Percentiles rank a stretch among this genome's conserved stretches.
These are phyloP conservation scores for Arthrinium puccinioides DNA, from an alignment of 2,329 filamentous ascomycete genomes.

Conservation along the genomic window DNA sequence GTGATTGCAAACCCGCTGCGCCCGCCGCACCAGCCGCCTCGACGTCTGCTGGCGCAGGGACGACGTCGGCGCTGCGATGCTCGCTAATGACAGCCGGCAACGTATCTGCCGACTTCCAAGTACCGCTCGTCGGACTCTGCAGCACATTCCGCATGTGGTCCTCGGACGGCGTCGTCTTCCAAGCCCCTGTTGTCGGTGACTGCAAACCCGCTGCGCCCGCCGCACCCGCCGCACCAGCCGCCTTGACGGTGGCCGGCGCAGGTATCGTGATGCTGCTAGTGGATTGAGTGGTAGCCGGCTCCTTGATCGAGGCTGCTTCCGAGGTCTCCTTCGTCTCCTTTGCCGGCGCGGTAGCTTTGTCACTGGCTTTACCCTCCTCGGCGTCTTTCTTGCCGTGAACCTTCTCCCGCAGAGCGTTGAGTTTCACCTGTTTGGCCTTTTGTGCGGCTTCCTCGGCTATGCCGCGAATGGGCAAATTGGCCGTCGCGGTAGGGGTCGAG, in stretches of 20 bases:
- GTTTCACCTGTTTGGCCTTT: slow-evolving; percentile 53
- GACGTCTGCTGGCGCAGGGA: no score
- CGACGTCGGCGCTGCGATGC: no score
- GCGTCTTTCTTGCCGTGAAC: slow-evolving; percentile 39
- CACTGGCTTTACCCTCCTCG: not conserved
- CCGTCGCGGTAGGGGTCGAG: slow-evolving; percentile 12
- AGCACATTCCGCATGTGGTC: slow-evolving; percentile 22
- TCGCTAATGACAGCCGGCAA: slow-evolving; percentile 16
- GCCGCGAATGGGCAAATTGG: slow-evolving; percentile 36
- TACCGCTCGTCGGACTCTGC: slow-evolving; percentile 34
- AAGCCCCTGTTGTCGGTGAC: slow-evolving; percentile 37
- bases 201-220: slow-evolving; percentile 30
- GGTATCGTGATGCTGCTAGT: no score
- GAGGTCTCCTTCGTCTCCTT: not conserved
- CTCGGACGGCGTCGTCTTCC: slow-evolving; percentile 22
- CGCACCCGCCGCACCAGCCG: no score
- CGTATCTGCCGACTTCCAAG: slow-evolving; percentile 31
- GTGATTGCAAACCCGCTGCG: slow-evolving; percentile 33
- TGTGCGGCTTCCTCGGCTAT: slow-evolving; percentile 59
- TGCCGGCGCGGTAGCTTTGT: not conserved
- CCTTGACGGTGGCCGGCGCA: no score
- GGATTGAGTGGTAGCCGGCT: no score
- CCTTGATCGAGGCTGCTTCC: slow-evolving; percentile 5
- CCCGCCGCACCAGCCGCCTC: no score
- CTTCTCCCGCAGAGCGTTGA: slow-evolving; percentile 47